Base-by-base conservation (phyloP, 2,329 filamentous ascomycete species). In the Ambrosiella beaveri region DNA sequence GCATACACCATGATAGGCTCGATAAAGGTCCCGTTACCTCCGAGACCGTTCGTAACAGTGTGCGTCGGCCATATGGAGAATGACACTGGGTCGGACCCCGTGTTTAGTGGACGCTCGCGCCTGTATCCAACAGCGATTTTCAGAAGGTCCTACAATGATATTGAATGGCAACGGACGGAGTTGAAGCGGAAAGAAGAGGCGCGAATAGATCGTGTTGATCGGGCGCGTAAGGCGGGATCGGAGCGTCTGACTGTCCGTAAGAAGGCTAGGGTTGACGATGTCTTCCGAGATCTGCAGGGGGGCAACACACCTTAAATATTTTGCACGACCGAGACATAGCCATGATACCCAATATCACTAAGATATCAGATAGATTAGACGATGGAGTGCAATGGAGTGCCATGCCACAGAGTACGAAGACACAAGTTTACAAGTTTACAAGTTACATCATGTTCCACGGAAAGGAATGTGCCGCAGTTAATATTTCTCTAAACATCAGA, bases 401-500 rank as follows among this genome's bases (percentile, higher is more conserved):
- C 27, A 27, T 27, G 2, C 27, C 3, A 27, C 27, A 27, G 27
- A 27, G 3, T 27, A 4, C 27, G 3, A 27, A 49, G 7, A 49
- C 15, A 13, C 9, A 17, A 17, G 44, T 49, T 49, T 27, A 27
- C 27, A 27, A 27, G 27, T 27, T 27, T 27, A 27, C 27, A 27
- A 27, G 27, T 27, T 27, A 27, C 27, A 27, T 27, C 3, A 27
- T 27, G 2, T 45, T 50, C 19, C n/a, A 50, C 45, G n/a, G 4
- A 19, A 27, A 50, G 27, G 27, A 57, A 64, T 68, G 67, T 68
- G 63, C 66, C 66, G 59, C 62, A 63, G 63, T 56, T 65, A 64
- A 64, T 65, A 68, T 69, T 70, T 70, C 68, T 69, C 68, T 64
- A 64, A 40, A 59, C 62, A 52, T 62, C 61, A 62, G 49, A 54